Conservation (phyloP, 2,329 filamentous ascomycete genomes). For the Cryphonectria nitschkei region DNA sequence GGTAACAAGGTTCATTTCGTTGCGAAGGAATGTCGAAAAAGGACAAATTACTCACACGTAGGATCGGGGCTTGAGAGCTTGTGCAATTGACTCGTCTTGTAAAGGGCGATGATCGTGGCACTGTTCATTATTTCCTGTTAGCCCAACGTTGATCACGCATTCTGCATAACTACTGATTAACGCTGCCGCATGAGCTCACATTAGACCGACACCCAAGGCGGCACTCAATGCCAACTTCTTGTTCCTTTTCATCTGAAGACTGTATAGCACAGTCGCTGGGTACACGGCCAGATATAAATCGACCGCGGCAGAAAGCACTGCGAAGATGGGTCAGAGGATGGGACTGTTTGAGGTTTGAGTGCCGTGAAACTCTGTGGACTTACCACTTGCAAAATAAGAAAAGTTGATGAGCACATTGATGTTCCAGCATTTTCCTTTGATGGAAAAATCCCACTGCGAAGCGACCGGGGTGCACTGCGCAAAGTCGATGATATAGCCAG, state of each 20-base stretch:
- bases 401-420: conserved; percentile 43
- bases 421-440: conserved; percentile 40
- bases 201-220: no score
- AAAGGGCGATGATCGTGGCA: no score
- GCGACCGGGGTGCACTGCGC: conserved; percentile 45
- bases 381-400: conserved; percentile 45
- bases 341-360: no score
- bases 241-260: conserved; percentile 42
- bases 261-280: conserved; percentile 42
- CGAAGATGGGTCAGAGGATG: background rate
- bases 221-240: conserved; percentile 45
- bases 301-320: conserved; percentile 41
- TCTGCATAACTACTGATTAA: no score
- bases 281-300: conserved; percentile 49
- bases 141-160: no score
- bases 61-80: no score
- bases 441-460: conserved; percentile 45
- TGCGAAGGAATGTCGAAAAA: conserved; percentile 20
- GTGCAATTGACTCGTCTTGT: no score
- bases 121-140: no score
- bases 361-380: conserved; percentile 11
- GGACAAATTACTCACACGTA: no score
- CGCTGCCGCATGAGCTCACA: no score
- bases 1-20: conserved; percentile 21
- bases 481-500: conserved; percentile 38